Base-by-base conservation (phyloP, 768 basidiomycete species). In the Thelephora ganbajun region DNA sequence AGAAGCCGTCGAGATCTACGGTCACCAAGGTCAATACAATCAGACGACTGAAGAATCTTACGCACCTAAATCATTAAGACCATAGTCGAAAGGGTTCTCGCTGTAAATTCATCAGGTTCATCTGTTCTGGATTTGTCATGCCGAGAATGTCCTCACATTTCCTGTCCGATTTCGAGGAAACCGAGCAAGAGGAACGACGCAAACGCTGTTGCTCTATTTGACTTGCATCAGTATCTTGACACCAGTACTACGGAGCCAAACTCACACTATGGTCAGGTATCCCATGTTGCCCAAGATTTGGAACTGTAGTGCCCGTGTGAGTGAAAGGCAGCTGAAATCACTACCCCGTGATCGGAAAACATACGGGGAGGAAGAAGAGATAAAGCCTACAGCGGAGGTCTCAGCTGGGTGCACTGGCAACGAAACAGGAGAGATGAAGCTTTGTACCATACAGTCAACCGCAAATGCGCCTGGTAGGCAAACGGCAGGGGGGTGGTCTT, bases 81-180 rank as follows among this genome's bases (percentile, higher is more conserved):
- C 79, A 54, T 80, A 80, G 55, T 74, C 73, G 69, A 80, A 80
- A 0, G 79, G 78, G 55, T 80, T 79, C 60, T 80, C n/a, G n/a
- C n/a, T 78, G 54, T 77, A 30, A 33, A 33, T 35, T 18, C 19
- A 19, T 36, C 33, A 42, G 39, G 16, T 33, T 16, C 44, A 13
- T 41, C 37, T 16, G 14, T 13, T 14, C 33, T 20, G 18, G 36
- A 19, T 30, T 11, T n/a, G 6, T 47, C 39, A 30, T 22, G 23
- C 14, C 12, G 46, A 35, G 46, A 44, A 5, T 16, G 16, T 11
- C 52, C 61, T 37, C 46, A 63, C 77, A 79, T 80, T 56, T 80
- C 78, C 56, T 79, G 76, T 18, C 79, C 77, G 47, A 80, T 80
- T 56, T 80, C 78, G 22, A 82, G 68, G 70, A 82, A 80, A 34